Conservation (phyloP, 1,139 yeast genomes). For the Yamadazyma mexicana region DNA sequence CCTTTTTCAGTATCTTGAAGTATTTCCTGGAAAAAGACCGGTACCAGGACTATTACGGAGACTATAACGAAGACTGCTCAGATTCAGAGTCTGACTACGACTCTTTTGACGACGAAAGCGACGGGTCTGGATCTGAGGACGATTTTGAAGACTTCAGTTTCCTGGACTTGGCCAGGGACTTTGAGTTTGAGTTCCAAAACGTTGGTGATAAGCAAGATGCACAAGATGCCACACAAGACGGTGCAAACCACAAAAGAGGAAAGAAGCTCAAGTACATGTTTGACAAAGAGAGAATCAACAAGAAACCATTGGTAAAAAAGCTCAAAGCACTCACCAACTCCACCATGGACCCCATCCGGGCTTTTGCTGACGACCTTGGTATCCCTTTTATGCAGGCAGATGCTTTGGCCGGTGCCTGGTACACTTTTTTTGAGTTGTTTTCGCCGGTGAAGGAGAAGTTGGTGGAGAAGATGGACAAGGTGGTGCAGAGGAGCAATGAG, state of each 20-base stretch:
- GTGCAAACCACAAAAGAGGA: not conserved
- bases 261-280: conserved; percentile 3
- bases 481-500: not conserved
- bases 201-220: too few species aligned
- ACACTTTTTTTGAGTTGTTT: conserved; percentile 1
- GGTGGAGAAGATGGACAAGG: not conserved
- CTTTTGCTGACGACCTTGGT: conserved; percentile 7
- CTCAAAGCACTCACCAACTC: conserved; percentile 10
- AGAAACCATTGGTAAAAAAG: conserved; percentile 8
- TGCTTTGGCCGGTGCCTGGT: conserved; percentile 2
- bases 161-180: too few species aligned
- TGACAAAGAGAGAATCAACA: conserved; percentile 7
- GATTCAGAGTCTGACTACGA: conserved; percentile 9
- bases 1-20: conserved; percentile 8
- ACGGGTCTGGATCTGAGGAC: conserved; percentile 1
- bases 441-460: conserved; percentile 1
- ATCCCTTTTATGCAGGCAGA: conserved; percentile 2
- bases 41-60: conserved; percentile 4
- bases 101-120: conserved; percentile 7
- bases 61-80: conserved; percentile 2
- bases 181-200: too few species aligned
- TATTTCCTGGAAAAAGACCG: conserved; percentile 7
- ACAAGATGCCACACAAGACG: not conserved
- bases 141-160: not conserved
- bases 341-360: conserved; percentile 7